Conservation (phyloP, 106 monocot species). For the Dendrobium officinale region DNA sequence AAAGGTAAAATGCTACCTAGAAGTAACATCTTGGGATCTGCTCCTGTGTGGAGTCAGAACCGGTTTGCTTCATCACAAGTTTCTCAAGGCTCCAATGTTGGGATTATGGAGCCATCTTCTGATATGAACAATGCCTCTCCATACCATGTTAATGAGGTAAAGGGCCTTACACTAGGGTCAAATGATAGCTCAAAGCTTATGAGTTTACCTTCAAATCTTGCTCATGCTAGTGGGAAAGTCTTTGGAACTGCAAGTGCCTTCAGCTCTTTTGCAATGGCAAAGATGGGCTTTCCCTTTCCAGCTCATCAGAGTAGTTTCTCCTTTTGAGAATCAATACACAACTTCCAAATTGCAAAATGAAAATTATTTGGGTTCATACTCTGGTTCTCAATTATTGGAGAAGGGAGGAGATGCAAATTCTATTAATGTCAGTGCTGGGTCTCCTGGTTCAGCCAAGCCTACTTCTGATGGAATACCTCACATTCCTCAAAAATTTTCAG, state of each 20-base stretch:
- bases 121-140: conserved; percentile 21
- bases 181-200: conserved; percentile 20
- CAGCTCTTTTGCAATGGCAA: conserved; percentile 35
- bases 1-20: conserved; percentile 37
- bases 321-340: conserved; percentile 24
- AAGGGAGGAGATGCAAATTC: conserved; percentile 39
- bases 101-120: conserved; percentile 24
- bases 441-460: conserved; percentile 28
- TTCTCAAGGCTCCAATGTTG: conserved; percentile 38
- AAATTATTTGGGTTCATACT: conserved; percentile 26
- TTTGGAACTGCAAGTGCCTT: conserved; percentile 37
- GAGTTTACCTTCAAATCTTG: conserved; percentile 6
- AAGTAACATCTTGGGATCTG: conserved; percentile 23
- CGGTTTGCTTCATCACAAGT: conserved; percentile 26
- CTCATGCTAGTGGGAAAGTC: conserved; percentile 19
- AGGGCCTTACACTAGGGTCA: conserved; percentile 13
- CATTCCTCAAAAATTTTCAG: conserved; percentile 22
- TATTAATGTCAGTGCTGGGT: conserved; percentile 12
- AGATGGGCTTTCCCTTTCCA: conserved; percentile 29
- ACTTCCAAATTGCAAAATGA: conserved; percentile 28
- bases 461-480: conserved; percentile 16
- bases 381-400: conserved; percentile 36
- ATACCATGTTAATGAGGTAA: conserved; percentile 20
- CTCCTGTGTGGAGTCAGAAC: conserved; percentile 55
- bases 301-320: conserved; percentile 14